Conservation (phyloP, 371 early-diverging fungal genomes). For the Catenaria anguillulae region DNA sequence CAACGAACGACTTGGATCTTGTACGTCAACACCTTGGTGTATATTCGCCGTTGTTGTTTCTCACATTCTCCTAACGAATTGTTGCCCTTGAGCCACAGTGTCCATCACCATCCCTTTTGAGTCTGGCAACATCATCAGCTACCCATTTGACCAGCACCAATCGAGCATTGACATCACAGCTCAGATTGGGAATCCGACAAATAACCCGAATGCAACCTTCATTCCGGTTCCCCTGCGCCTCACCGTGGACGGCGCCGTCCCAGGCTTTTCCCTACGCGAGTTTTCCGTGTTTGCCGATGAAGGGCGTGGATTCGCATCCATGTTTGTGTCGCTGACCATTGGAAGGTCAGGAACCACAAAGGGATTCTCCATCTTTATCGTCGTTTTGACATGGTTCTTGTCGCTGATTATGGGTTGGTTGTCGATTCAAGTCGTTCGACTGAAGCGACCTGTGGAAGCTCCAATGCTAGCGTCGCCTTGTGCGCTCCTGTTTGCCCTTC, state of each 20-base stretch:
- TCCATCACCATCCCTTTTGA: background rate
- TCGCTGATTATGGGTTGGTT: slow-evolving; percentile 4
- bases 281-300: background rate
- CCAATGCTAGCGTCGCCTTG: background rate
- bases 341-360: background rate
- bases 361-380: background rate
- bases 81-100: too few relatives aligned
- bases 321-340: background rate
- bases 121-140: background rate
- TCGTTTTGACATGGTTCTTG: background rate
- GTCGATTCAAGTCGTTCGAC: background rate
- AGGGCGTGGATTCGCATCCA: background rate
- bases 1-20: background rate
- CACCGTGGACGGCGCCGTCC: background rate
- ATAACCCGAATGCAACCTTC: too few relatives aligned
- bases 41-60: background rate
- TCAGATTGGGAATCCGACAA: background rate
- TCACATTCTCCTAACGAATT: background rate
- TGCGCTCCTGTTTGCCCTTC: slow-evolving; percentile 8
- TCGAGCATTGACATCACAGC: background rate
- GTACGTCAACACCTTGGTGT: background rate
- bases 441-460: background rate
- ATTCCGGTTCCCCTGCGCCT: background rate
- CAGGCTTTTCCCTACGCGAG: background rate
- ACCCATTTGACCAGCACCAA: background rate